A percentile compares a stretch with the other conserved stretches of the same genome.
Conservation (phyloP, 805 yeast species). For the Blastobotrys americana region DNA sequence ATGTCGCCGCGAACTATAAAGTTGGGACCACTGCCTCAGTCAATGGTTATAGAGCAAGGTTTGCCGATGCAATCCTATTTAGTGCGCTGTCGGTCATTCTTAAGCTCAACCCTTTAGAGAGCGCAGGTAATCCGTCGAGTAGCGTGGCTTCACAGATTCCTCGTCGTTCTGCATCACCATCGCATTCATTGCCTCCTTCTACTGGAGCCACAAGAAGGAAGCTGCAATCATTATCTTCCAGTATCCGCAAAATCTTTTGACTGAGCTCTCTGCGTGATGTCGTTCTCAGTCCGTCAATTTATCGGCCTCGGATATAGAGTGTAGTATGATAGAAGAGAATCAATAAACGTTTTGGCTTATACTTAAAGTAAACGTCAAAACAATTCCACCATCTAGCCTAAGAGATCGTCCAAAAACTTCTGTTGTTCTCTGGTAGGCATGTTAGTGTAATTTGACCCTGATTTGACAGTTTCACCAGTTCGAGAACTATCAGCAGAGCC, state of each 20-base stretch:
- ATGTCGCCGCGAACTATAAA: background rate
- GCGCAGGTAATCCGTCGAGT: no score
- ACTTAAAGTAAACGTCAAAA: no score
- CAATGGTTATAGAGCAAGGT: constrained; percentile 8
- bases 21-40: background rate
- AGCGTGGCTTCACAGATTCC: no score
- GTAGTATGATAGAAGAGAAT: no score
- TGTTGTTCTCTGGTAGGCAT: background rate
- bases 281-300: no score
- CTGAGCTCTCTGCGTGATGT: no score
- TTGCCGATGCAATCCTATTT: constrained; percentile 13
- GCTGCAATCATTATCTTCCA: background rate
- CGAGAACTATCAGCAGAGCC: background rate
- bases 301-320: no score
- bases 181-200: background rate
- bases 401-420: background rate
- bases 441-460: background rate
- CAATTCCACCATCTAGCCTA: no score
- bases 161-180: background rate
- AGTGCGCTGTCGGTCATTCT: constrained; percentile 9
- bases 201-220: background rate
- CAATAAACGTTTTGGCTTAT: no score
- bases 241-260: background rate
- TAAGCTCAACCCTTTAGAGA: background rate
- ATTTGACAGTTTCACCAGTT: background rate